Percentiles rank a stretch among this genome's conserved stretches.
phyloP scores from a whole-genome alignment of 2,329 filamentous ascomycete genomes.

The Westerdykella aurantiaca region DNA sequence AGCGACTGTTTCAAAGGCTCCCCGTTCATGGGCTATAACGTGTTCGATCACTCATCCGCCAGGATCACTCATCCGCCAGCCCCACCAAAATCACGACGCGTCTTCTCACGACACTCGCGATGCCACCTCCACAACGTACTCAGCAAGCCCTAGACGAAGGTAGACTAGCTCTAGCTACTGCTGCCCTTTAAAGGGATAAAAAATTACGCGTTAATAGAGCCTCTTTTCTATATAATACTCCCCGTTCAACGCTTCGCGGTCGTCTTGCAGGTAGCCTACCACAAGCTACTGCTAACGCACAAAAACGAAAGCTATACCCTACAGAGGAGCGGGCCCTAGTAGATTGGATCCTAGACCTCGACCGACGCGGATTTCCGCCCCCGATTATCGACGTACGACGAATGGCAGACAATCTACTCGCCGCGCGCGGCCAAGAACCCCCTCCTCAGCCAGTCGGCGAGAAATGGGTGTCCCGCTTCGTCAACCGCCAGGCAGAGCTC shows the following conservation, averaged over 20 bases:
- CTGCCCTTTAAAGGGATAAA: background rate
- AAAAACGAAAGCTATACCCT: slow-evolving; percentile 6
- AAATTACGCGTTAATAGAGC: slow-evolving; percentile 1
- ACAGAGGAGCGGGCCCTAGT: slow-evolving; percentile 6
- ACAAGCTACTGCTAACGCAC: background rate
- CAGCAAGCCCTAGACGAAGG: slow-evolving; percentile 5
- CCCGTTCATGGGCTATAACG: background rate
- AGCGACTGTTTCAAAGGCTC: slow-evolving; percentile 5
- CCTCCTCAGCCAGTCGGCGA: too few relatives aligned
- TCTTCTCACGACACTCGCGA: too few relatives aligned
- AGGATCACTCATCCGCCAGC: too few relatives aligned
- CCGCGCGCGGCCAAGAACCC: slow-evolving; percentile 1
- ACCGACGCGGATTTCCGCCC: too few relatives aligned
- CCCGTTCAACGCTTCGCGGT: too few relatives aligned
- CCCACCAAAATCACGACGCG: too few relatives aligned
- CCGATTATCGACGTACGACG: slow-evolving; percentile 5
- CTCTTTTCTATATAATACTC: too few relatives aligned
- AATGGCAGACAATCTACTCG: slow-evolving; percentile 8
- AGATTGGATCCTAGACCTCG: slow-evolving; percentile 6
- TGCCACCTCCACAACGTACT: background rate
- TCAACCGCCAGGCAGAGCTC: slow-evolving; percentile 4
- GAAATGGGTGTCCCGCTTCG: too few relatives aligned
- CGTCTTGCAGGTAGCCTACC: too few relatives aligned
- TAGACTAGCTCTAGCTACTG: slow-evolving; percentile 1
- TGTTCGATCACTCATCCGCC: too few relatives aligned